phyloP scores from a whole-genome alignment of 768 basidiomycete genomes.

The Termitomyces sp. region DNA sequence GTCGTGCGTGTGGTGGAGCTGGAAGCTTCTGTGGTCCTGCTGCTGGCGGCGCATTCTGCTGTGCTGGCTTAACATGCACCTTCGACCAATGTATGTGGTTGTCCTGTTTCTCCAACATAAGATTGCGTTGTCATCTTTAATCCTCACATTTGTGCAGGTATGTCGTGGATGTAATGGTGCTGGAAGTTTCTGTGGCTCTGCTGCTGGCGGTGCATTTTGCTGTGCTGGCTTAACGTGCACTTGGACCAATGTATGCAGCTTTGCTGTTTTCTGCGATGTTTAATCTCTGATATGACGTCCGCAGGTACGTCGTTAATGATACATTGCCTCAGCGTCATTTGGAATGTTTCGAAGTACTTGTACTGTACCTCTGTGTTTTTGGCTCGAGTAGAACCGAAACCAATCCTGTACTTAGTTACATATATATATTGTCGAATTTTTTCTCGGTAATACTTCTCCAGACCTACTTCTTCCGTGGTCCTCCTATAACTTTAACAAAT shows the following conservation, averaged over 20 bases:
- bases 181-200: neutral
- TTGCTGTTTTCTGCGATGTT: neutral
- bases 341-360: neutral
- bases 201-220: neutral
- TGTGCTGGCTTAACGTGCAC: neutral
- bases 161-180: neutral
- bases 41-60: neutral
- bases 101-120: neutral
- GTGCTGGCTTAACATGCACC: neutral
- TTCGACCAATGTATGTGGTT: neutral
- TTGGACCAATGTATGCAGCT: neutral
- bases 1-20: neutral
- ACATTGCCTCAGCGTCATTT: neutral
- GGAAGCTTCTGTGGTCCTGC: neutral
- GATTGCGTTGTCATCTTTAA: neutral
- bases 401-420: neutral
- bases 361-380: neutral
- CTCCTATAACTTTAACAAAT: neutral
- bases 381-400: neutral
- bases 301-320: neutral
- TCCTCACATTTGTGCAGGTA: neutral
- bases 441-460: neutral
- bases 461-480: neutral
- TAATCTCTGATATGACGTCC: neutral
- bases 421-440: neutral